phyloP scores from a whole-genome alignment of 2,329 filamentous ascomycete species.

The Alternaria solani region DNA sequence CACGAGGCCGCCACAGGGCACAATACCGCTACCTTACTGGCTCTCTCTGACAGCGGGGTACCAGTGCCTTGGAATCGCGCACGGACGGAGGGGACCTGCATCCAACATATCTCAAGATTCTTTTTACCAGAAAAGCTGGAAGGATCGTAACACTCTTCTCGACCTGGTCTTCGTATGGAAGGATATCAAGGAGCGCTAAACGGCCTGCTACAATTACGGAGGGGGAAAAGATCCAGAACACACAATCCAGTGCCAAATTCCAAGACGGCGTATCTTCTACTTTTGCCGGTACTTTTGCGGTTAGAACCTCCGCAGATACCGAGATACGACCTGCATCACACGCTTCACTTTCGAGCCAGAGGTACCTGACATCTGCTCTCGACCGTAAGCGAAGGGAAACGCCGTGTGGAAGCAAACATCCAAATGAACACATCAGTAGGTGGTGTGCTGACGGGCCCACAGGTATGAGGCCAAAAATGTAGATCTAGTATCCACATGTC shows the following conservation, averaged over 20 bases:
- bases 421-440: background rate
- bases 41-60: background rate
- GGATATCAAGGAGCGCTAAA: conserved; percentile 7
- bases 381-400: conserved; percentile 6
- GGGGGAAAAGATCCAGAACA: conserved; percentile 11
- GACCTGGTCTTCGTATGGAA: conserved; percentile 9
- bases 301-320: conserved; percentile 21
- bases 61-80: conserved; percentile 20
- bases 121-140: conserved; percentile 6
- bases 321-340: conserved; percentile 13
- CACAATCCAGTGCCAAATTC: conserved; percentile 1
- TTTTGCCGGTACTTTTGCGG: conserved; percentile 17
- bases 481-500: conserved; percentile 1
- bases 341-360: conserved; percentile 8
- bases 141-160: background rate
- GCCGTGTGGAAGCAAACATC: background rate
- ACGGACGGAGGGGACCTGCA: conserved; percentile 30
- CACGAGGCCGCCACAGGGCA: conserved; percentile 27
- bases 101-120: conserved; percentile 16
- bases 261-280: conserved; percentile 11
- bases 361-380: background rate
- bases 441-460: background rate
- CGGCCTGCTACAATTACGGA: background rate
- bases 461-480: background rate
- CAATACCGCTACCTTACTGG: conserved; percentile 20